Base-by-base conservation (phyloP, 2,329 filamentous ascomycete genomes). In the Aspergillus vadensis region DNA sequence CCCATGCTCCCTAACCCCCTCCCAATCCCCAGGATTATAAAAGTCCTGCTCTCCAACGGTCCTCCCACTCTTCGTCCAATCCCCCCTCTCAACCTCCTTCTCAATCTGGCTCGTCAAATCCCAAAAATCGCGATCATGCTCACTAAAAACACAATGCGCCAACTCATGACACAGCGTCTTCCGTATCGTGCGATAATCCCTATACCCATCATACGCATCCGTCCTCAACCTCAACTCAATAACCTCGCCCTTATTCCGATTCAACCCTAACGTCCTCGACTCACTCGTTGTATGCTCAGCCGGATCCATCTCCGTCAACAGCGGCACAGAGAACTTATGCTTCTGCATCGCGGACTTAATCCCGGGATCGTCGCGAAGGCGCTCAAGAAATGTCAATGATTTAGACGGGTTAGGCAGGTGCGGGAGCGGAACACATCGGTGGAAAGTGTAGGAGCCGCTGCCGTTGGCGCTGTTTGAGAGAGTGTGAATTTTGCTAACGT, bases 271-370 rank as follows among this genome's bases (percentile, higher is more conserved):
- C 1, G 91, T 93, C 48, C 91, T 85, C 53, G 88, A 88, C n/a
- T 95, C 89, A 70, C 91, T 89, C 3, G 86, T 91, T 0, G 93
- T 97, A 76, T 97, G 87, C 66, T 88, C 84, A 0, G 88, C 83
- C 0, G 95, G 95, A 69, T 99, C 91, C 94, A 99, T 98, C 77
- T 99, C 95, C 0, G 93, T 97, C 25, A 99, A 82, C 3, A 98
- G 77, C 0, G 89, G 89, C 0, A 99, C 95, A 19, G 84, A 86
- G 80, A 96, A 97, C 65, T 88, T 85, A 79, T 97, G 93, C 69
- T 88, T 88, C 15, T 85, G 82, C 95, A 99, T 99, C 1, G 87
- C 85, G 0, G 88, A 82, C 64, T 88, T 88, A 77, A 99, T 94
- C 7, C 95, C 95, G 0, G 91, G 88, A 74, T 99, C 95, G 62